Evolutionary conservation across 495 filamentous ascomycete genomes (phyloP), one percentile per base, ranked within the genome.

Genomic region (Xylaria scruposa): DNA sequence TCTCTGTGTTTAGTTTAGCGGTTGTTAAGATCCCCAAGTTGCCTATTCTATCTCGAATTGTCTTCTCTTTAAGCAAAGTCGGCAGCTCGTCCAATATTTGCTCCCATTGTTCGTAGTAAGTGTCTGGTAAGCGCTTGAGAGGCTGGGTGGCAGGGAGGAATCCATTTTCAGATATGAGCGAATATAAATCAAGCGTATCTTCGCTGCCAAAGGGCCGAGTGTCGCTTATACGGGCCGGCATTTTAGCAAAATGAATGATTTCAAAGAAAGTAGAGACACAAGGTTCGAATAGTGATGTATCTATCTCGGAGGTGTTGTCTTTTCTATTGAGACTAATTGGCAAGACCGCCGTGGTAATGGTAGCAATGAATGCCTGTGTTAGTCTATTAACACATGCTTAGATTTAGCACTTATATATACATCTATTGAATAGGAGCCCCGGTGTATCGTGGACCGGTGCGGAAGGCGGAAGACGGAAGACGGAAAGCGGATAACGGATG

Each of bases 41-140:
- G 67, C 94, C 87, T 36, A 95, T 85, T n/a, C 88, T 83, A 4
- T 82, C 78, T 29, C 92, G 88, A 42, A 97, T 76, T 63, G 91
- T 86, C 75, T 88, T 90, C 73, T 86, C 89, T 54, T 92, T 80
- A 13, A 97, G 83, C 62, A 92, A 81, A 0, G 84, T 80, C 70
- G 94, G 91, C 6, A 97, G 79, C 70, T 93, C 91, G 3, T 84
- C 81, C 3, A 91, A 84, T 19, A 97, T 81, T 31, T 83, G 79
- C 77, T 97, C 94, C 94, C 94, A 97, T 62, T 90, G 89, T 15
- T 84, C 83, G 77, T 97, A 97, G 82, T 97, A 97, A 1, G 87
- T 83, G 74, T 94, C 85, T 3, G 92, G 89, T 12, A 97, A 85
- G 10, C 81, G 70, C 19, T 88, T 83, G 5, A 97, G 84, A 8